These are phyloP conservation scores for Cutaneotrichosporon arboriforme DNA, from an alignment of 1,284 basidiomycete genomes.

Conservation along the genomic window DNA sequence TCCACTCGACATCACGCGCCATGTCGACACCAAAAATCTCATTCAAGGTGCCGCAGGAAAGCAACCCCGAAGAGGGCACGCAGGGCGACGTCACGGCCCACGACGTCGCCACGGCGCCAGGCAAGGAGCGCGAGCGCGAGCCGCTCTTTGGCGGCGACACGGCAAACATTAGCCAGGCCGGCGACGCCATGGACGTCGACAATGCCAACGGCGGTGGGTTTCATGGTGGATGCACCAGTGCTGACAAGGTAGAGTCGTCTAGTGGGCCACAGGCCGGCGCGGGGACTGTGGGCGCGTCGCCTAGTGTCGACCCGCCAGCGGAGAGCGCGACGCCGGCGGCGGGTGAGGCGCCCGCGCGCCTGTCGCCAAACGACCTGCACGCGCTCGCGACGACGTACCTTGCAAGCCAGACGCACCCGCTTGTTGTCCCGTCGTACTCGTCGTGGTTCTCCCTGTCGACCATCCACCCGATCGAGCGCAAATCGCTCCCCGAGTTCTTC, in stretches of 20 bases:
- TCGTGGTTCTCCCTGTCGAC: conserved; percentile 97
- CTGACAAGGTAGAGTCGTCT: conserved; percentile 23
- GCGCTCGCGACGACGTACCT: conserved; percentile 61
- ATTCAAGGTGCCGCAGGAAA: conserved; percentile 29
- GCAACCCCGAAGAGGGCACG: conserved; percentile 18
- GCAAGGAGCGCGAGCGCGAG: conserved; percentile 48
- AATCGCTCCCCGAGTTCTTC: conserved; percentile 97
- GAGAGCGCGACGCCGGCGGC: conserved; percentile 22
- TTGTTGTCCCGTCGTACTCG: conserved; percentile 94
- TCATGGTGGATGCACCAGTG: not conserved
- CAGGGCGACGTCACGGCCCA: conserved; percentile 40
- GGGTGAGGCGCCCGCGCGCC: conserved; percentile 25
- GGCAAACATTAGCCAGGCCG: conserved; percentile 39
- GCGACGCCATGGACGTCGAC: conserved; percentile 31
- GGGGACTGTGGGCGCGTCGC: conserved; percentile 8
- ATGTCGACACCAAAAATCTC: conserved; percentile 47
- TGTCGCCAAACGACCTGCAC: conserved; percentile 42
- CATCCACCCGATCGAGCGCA: conserved; percentile 86
- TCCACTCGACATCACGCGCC: conserved; percentile 3
- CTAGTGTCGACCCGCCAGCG: conserved; percentile 11
- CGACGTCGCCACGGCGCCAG: conserved; percentile 42
- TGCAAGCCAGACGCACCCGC: conserved; percentile 91
- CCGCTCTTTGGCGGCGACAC: conserved; percentile 46
- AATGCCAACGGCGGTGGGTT: conserved; percentile 23
- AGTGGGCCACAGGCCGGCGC: conserved; percentile 12